phyloP scores from a whole-genome alignment of 2,329 filamentous ascomycete species.

The Cadophora malorum region DNA sequence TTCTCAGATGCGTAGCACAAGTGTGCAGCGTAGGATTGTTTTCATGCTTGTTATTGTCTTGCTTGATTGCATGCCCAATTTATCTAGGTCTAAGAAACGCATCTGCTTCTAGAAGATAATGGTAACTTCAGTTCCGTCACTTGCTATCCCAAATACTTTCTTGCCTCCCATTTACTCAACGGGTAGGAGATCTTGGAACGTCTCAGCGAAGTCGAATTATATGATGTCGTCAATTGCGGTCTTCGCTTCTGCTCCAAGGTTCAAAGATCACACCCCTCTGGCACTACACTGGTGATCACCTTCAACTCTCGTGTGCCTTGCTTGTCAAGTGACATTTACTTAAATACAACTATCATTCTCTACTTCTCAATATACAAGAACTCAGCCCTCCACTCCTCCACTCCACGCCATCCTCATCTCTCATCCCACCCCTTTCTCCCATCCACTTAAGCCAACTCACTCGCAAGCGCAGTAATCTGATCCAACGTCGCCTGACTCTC shows the following conservation, averaged over 20 bases:
- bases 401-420: not conserved
- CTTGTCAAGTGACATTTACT: not conserved
- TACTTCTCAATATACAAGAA: slow-evolving; percentile 6
- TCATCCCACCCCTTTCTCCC: not conserved
- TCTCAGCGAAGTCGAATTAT: no score
- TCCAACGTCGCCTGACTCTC: slow-evolving; percentile 53
- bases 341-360: slow-evolving; percentile 1
- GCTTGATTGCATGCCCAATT: not conserved
- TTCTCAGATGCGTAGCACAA: not conserved
- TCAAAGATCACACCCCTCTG: not conserved
- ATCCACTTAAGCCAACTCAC: slow-evolving; percentile 26
- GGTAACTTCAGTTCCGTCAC: not conserved
- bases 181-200: not conserved
- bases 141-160: not conserved
- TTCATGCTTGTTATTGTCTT: not conserved
- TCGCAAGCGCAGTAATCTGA: slow-evolving; percentile 53
- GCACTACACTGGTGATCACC: not conserved
- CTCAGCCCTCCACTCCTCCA: no score
- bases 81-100: not conserved
- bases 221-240: no score
- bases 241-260: no score
- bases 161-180: not conserved
- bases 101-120: not conserved
- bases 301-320: not conserved
- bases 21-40: not conserved